These are phyloP conservation scores for Thyridium curvatum DNA, from an alignment of 2,329 filamentous ascomycete genomes.

Conservation along the genomic window DNA sequence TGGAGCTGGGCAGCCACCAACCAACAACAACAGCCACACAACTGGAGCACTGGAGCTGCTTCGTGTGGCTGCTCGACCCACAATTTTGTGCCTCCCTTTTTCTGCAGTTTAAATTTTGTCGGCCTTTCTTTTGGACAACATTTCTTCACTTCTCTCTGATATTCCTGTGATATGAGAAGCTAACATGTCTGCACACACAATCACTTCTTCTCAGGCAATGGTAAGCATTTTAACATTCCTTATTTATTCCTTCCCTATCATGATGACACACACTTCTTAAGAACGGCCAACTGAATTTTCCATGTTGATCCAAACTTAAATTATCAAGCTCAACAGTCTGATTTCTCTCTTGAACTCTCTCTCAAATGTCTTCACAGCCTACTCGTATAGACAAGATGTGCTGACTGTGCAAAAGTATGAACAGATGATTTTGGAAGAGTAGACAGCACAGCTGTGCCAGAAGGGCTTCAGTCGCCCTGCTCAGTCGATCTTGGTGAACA, in stretches of 20 bases:
- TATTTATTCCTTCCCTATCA: constrained; percentile 13
- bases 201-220: constrained; percentile 5
- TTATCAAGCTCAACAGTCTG: constrained; percentile 51
- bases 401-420: too few relatives aligned
- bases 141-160: constrained; percentile 10
- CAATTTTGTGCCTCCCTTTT: not conserved
- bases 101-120: not conserved
- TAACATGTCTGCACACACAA: too few relatives aligned
- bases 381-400: too few relatives aligned
- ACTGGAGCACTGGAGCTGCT: not conserved
- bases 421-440: not conserved
- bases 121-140: constrained; percentile 1
- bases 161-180: too few relatives aligned
- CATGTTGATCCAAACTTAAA: constrained; percentile 48
- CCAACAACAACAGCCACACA: not conserved
- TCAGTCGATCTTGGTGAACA: constrained; percentile 17
- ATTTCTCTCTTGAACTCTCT: constrained; percentile 17
- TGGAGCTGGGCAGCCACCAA: too few relatives aligned
- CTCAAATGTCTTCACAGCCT: not conserved
- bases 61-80: not conserved
- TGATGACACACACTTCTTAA: constrained; percentile 58
- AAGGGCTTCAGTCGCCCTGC: too few relatives aligned
- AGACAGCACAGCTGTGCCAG: too few relatives aligned
- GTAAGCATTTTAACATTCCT: too few relatives aligned
- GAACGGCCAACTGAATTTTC: constrained; percentile 59